Evolutionary conservation across 2,329 filamentous ascomycete species (phyloP), one percentile per base, ranked within the genome.

Genomic region (Furcasterigmium sp.): DNA sequence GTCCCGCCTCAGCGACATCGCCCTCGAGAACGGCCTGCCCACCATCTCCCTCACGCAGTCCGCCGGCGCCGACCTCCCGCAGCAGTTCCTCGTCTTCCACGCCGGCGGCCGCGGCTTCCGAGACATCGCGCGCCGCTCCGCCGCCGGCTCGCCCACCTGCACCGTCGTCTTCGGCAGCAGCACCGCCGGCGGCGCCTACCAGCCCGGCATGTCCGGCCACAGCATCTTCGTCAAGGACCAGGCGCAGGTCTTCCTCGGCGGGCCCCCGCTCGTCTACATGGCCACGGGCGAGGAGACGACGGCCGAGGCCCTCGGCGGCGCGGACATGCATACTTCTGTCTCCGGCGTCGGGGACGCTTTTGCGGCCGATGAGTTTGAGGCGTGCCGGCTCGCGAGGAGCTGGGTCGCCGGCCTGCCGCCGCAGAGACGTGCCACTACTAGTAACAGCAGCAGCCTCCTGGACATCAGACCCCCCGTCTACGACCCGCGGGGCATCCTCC

Each of bases 231-330:
- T 35, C 15, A 17, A 17, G 32, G 32, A 35, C 5, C 64, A 69
- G 47, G 65, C 63, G 0, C 65, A 68, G 41, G 65, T 65, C 1
- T 69, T 67, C 34, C 54, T 68, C 7, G 60, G 32, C n/a, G 32
- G 32, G 3, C 32, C 32, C n/a, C 32, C 32, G 32, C 32, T 35
- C n/a, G 32, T 68, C 2, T 67, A 67, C 44, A 67, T 68, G 65
- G 65, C 66, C 0, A 69, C 64, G 0, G 65, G 65, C 2, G 65
- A 69, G 41, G 47, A 60, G 0, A 59, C 64, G 14, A 62, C 53
- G 4, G 61, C 66, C 1, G 66, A 69, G 44, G 58, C 55, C 29
- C 50, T 68, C 3, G 65, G 66, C 6, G 64, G 66, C 15, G 65
- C 32, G 11, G 32, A 35, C n/a, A 35, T 35, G 32, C 32, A 35